Conservation (phyloP, 805 yeast genomes). For the Yueomyces sinensis region DNA sequence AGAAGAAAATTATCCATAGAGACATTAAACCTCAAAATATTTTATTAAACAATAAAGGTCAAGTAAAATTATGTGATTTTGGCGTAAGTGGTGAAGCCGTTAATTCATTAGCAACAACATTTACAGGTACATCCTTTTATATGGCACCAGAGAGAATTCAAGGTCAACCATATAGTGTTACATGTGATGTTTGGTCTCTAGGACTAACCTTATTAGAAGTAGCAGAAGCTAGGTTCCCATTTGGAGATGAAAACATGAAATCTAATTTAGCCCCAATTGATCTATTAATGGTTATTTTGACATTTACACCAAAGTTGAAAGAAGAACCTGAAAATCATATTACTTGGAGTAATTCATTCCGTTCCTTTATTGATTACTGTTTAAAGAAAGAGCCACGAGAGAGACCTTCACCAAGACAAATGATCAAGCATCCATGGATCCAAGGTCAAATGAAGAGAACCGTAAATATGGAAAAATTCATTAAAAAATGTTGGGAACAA, state of each 20-base stretch:
- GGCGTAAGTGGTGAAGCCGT: constrained; percentile 98
- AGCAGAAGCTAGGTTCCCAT: constrained; percentile 86
- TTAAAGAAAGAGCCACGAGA: constrained; percentile 65
- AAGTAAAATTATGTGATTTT: constrained; percentile 88
- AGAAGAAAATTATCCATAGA: constrained; percentile 78
- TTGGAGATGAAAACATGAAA: constrained; percentile 32
- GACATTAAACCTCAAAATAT: constrained; percentile 96
- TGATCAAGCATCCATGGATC: constrained; percentile 91
- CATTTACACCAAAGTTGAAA: constrained; percentile 63
- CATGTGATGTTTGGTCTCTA: constrained; percentile 93
- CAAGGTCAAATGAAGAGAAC: constrained; percentile 55
- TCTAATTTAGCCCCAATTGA: constrained; percentile 71
- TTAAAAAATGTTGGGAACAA: constrained; percentile 54
- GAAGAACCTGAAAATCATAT: constrained; percentile 71
- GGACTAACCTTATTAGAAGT: constrained; percentile 89
- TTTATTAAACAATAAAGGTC: constrained; percentile 58
- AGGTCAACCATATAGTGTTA: constrained; percentile 90
- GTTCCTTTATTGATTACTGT: constrained; percentile 70
- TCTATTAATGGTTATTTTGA: constrained; percentile 64
- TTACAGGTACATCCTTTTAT: constrained; percentile 93
- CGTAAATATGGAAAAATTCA: constrained; percentile 81
- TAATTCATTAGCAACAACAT: constrained; percentile 87
- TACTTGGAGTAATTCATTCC: constrained; percentile 70
- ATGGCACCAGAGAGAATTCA: constrained; percentile 98
- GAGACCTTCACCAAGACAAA: constrained; percentile 87